phyloP scores from a whole-genome alignment of 2,329 filamentous ascomycete species.

The Colletotrichum abscissum region DNA sequence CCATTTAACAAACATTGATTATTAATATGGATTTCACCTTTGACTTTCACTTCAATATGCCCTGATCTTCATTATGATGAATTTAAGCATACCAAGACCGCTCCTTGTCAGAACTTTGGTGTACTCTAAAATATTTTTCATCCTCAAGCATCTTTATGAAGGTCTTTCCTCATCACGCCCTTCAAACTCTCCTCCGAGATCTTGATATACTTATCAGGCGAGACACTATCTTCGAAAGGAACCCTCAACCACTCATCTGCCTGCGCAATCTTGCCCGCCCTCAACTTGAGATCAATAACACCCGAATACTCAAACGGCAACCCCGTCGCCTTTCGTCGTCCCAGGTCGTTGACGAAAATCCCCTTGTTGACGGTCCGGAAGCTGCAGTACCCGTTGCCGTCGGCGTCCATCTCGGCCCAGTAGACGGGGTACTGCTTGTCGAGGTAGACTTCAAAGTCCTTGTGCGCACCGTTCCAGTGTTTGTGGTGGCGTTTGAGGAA shows the following conservation, averaged over 20 bases:
- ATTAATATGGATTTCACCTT: background rate
- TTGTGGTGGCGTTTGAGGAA: conserved; percentile 29
- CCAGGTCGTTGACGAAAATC: conserved; percentile 26
- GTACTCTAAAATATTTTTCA: too few species aligned
- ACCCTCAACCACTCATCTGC: conserved; percentile 24
- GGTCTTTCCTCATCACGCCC: conserved; percentile 17
- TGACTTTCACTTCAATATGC: background rate
- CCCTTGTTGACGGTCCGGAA: conserved; percentile 28
- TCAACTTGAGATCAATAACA: conserved; percentile 17
- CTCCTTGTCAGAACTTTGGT: too few species aligned
- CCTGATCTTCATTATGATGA: too few species aligned
- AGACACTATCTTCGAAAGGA: conserved; percentile 22
- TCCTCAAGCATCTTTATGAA: background rate
- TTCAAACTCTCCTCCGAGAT: conserved; percentile 23
- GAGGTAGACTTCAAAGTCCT: conserved; percentile 23
- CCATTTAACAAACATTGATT: too few species aligned
- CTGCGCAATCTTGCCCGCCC: conserved; percentile 15
- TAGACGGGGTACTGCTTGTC: conserved; percentile 24
- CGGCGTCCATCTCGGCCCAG: conserved; percentile 16
- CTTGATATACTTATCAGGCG: conserved; percentile 27
- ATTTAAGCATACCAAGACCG: background rate
- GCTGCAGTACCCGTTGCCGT: conserved; percentile 25
- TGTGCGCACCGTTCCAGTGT: conserved; percentile 29
- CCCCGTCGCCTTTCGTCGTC: conserved; percentile 14
- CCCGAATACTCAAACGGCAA: conserved; percentile 26